Conservation (phyloP, 164 flowering plant species). For the Akebia trifoliata region DNA sequence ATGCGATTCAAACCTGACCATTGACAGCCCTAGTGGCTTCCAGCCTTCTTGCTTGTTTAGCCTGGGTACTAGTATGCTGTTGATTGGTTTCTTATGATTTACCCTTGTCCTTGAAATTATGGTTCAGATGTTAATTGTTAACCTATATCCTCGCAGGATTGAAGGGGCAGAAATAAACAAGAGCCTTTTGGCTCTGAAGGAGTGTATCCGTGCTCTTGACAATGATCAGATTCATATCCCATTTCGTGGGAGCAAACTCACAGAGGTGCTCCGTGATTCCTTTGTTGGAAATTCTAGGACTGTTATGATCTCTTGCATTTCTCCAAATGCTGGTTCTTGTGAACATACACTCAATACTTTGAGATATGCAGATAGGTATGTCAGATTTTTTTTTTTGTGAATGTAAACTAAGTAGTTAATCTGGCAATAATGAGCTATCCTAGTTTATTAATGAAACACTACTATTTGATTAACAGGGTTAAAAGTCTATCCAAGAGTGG, state of each 20-base stretch:
- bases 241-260: slow-evolving; percentile 99
- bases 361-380: slow-evolving; percentile 97
- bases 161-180: slow-evolving; percentile 99
- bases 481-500: slow-evolving; percentile 93
- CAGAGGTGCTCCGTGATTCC: slow-evolving; percentile 99
- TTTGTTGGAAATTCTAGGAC: slow-evolving; percentile 98
- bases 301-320: slow-evolving; percentile 98
- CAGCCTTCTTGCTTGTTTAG: too few relatives aligned
- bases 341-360: slow-evolving; percentile 97
- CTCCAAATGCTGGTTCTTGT: slow-evolving; percentile 98
- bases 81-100: too few relatives aligned
- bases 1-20: too few relatives aligned
- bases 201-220: slow-evolving; percentile 99
- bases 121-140: too few relatives aligned
- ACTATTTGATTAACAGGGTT: slow-evolving; percentile 48
- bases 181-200: slow-evolving; percentile 97
- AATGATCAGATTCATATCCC: slow-evolving; percentile 99
- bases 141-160: slow-evolving; percentile 85
- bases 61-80: too few relatives aligned
- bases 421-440: too few relatives aligned
- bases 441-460: slow-evolving; percentile 7
- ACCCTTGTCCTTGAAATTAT: too few relatives aligned
- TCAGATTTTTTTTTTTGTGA: too few relatives aligned
- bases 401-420: too few relatives aligned
- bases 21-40: too few relatives aligned